These are phyloP conservation scores for Crithidia acanthocephali DNA, from an alignment of 208 protist species.

Conservation along the genomic window DNA sequence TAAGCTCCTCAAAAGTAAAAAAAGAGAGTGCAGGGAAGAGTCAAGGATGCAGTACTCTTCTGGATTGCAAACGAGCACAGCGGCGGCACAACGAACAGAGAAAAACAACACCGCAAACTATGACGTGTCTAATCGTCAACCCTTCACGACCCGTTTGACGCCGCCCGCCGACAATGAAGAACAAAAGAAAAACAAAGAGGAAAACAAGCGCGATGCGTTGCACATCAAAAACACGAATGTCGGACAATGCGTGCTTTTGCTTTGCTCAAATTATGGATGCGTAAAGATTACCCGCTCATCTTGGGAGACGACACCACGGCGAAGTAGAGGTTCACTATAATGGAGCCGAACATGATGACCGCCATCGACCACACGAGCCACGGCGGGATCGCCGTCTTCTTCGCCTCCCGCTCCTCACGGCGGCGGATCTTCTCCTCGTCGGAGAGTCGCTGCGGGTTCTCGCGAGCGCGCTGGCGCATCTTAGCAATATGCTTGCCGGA, in stretches of 20 bases:
- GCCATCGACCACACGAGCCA: constrained; percentile 70
- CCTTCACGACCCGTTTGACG: not conserved
- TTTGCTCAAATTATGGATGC: too few species aligned
- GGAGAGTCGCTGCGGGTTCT: constrained; percentile 54
- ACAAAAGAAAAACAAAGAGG: constrained; percentile 13
- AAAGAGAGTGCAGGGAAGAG: not conserved
- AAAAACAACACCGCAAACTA: not conserved
- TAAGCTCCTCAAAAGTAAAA: too few species aligned
- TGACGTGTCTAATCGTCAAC: not conserved
- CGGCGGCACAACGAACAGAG: too few species aligned
- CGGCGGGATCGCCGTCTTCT: constrained; percentile 44
- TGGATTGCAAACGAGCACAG: not conserved
- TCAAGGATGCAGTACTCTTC: not conserved
- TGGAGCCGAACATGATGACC: constrained; percentile 69
- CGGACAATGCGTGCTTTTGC: not conserved
- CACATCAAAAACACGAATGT: not conserved
- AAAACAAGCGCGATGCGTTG: not conserved
- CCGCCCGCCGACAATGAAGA: not conserved
- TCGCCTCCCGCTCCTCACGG: constrained; percentile 52
- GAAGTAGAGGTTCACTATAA: constrained; percentile 80
- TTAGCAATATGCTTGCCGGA: constrained; percentile 44
- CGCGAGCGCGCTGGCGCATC: constrained; percentile 62
- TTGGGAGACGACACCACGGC: constrained; percentile 63
- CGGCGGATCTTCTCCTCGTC: constrained; percentile 61
- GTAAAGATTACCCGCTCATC: constrained; percentile 43